phyloP scores from a whole-genome alignment of 1,284 basidiomycete species.

The Ceratobasidium papillatum region DNA sequence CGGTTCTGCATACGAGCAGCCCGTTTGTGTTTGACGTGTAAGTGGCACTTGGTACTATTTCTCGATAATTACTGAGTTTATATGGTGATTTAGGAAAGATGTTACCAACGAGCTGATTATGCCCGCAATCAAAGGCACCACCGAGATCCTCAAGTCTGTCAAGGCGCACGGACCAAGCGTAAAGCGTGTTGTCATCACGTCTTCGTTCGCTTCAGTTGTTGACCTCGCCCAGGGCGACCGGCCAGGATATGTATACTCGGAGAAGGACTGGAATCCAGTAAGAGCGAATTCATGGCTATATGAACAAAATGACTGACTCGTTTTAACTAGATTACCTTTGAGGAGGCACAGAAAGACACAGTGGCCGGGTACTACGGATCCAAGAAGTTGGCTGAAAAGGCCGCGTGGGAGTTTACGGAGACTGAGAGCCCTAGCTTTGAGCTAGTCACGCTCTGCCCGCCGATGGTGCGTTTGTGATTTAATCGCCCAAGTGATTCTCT shows the following conservation, averaged over 20 bases:
- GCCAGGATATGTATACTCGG: conserved; percentile 43
- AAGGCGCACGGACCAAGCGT: conserved; percentile 48
- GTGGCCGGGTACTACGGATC: conserved; percentile 46
- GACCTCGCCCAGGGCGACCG: conserved; percentile 43
- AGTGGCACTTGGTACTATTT: background rate
- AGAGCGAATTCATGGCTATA: conserved; percentile 13
- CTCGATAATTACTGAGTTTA: background rate
- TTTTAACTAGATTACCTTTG: conserved; percentile 12
- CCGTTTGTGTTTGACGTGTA: conserved; percentile 32
- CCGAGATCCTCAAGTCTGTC: conserved; percentile 52
- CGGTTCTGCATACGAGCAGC: conserved; percentile 41
- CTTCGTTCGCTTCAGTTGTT: conserved; percentile 53
- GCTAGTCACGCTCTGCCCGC: conserved; percentile 41
- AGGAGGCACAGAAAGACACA: conserved; percentile 20
- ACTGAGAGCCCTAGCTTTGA: conserved; percentile 42
- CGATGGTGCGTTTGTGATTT: conserved; percentile 39
- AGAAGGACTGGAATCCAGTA: conserved; percentile 41
- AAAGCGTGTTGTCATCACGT: conserved; percentile 56
- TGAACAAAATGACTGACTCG: background rate
- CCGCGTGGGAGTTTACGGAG: conserved; percentile 45
- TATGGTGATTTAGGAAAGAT: background rate
- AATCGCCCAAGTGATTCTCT: too few species aligned
- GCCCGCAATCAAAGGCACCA: conserved; percentile 58
- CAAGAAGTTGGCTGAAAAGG: conserved; percentile 49
- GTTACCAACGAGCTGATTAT: conserved; percentile 52